phyloP scores from a whole-genome alignment of 2,329 filamentous ascomycete genomes.

The Nakataea oryzae region DNA sequence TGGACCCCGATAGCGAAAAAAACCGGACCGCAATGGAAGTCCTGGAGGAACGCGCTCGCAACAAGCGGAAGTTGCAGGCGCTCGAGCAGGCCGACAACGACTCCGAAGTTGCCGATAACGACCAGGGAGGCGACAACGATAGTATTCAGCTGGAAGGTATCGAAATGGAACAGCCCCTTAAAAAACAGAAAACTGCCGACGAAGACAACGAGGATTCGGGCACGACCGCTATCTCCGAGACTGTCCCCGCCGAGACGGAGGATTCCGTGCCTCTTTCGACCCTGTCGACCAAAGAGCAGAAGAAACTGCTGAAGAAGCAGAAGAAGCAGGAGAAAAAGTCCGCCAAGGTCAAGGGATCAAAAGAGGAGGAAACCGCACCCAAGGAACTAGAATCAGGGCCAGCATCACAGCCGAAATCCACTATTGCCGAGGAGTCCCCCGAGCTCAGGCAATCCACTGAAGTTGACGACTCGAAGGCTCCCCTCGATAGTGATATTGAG shows the following conservation, averaged over 20 bases:
- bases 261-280: conserved; percentile 3
- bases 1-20: conserved; percentile 75
- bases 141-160: conserved; percentile 33
- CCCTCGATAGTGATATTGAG: conserved; percentile 21
- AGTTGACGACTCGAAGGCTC: conserved; percentile 35
- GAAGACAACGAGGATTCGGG: conserved; percentile 15
- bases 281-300: conserved; percentile 36
- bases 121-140: conserved; percentile 32
- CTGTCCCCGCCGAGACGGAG: background rate
- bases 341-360: background rate
- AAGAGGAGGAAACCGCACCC: conserved; percentile 1
- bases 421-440: conserved; percentile 5
- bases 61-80: conserved; percentile 71
- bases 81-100: conserved; percentile 38
- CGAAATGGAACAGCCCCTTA: conserved; percentile 48
- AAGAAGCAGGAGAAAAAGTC: conserved; percentile 25
- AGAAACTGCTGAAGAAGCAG: conserved; percentile 29
- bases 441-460: conserved; percentile 13
- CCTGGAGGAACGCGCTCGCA: conserved; percentile 67
- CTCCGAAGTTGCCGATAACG: conserved; percentile 27
- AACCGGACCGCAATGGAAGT: conserved; percentile 84
- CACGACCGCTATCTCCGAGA: conserved; percentile 1
- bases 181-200: conserved; percentile 44
- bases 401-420: background rate
- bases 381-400: conserved; percentile 12